Evolutionary conservation across 2,329 filamentous ascomycete genomes (phyloP), one percentile per base, ranked within the genome.

Genomic region (Furcasterigmium sp.): DNA sequence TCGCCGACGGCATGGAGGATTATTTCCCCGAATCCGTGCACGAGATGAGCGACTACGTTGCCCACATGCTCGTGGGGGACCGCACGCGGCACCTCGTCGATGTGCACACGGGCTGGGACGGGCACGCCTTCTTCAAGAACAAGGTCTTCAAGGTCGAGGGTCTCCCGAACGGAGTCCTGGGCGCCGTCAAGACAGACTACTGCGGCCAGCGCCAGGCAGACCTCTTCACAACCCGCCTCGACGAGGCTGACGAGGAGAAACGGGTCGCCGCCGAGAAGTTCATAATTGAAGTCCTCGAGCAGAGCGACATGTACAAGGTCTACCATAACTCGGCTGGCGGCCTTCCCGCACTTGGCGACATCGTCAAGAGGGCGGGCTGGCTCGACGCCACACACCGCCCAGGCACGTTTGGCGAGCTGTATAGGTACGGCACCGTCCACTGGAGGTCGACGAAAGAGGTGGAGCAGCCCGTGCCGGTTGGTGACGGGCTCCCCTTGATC

Each of bases 231-330:
- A 64, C 60, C 3, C 45, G 20, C 0, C 53, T 64, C 0, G 53
- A 64, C 17, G 61, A 64, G 5, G 52, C 56, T 0, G 54, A 63
- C 28, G 39, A 47, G 8, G 42, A 42, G 0, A 63, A 54, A 45
- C 46, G 56, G 8, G 18, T 28, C 5, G 51, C 47, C 11, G 60
- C 59, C 0, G 59, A 64, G 26, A 51, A 42, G 1, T 64, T 64
- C 41, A 46, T 64, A 2, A 34, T 64, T 0, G 58, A 63, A 18
- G 51, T 64, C 50, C 41, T 64, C 1, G 56, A 61, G 41, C 52
- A 59, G 14, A 62, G 58, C 25, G 54, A 61, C 37, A 64, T 64
- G 52, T 64, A 63, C 41, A 64, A 64, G 47, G 51, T 62, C 3
- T 64, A 62, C 39, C 61, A 63, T n/a, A 64, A 62, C 15, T 61